phyloP scores from a whole-genome alignment of 1,139 yeast species.

The Hansenula lynferdii region DNA sequence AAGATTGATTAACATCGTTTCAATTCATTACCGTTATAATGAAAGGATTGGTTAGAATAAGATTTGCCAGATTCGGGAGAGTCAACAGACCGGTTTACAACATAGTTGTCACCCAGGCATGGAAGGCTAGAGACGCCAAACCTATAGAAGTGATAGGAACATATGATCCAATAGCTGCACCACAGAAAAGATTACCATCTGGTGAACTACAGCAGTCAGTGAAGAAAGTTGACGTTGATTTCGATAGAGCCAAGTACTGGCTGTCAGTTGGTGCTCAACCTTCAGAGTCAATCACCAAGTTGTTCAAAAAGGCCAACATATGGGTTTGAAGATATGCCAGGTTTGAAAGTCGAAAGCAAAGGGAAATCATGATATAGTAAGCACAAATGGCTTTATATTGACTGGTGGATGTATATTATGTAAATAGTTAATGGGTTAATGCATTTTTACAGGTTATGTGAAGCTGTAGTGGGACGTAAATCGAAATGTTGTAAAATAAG shows the following conservation, averaged over 20 bases:
- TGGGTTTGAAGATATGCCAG: too few relatives aligned
- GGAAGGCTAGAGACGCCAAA: constrained; percentile 66
- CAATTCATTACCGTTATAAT: not conserved
- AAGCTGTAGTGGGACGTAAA: too few relatives aligned
- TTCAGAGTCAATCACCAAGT: constrained; percentile 70
- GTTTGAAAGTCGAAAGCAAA: too few relatives aligned
- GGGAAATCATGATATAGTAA: too few relatives aligned
- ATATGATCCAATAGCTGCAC: constrained; percentile 78
- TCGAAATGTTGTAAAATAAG: too few relatives aligned
- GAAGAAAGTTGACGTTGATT: constrained; percentile 80
- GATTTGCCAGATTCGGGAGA: constrained; percentile 93
- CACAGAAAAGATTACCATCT: constrained; percentile 52
- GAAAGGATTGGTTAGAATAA: constrained; percentile 50
- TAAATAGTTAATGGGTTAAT: constrained; percentile 1
- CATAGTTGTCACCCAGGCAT: constrained; percentile 79
- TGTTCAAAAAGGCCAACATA: constrained; percentile 76
- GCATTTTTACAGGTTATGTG: too few relatives aligned
- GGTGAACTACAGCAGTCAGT: constrained; percentile 59
- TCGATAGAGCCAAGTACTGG: constrained; percentile 95
- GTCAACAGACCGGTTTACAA: constrained; percentile 84
- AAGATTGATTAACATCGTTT: too few relatives aligned
- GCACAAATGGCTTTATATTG: too few relatives aligned
- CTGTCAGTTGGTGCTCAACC: constrained; percentile 98
- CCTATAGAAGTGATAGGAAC: constrained; percentile 97
- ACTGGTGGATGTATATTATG: constrained; percentile 3